Percentiles rank a stretch among this genome's conserved stretches.
Evolutionary conservation across 129 eudicot genomes (phyloP).

Genomic region (Flaveria brownii): DNA sequence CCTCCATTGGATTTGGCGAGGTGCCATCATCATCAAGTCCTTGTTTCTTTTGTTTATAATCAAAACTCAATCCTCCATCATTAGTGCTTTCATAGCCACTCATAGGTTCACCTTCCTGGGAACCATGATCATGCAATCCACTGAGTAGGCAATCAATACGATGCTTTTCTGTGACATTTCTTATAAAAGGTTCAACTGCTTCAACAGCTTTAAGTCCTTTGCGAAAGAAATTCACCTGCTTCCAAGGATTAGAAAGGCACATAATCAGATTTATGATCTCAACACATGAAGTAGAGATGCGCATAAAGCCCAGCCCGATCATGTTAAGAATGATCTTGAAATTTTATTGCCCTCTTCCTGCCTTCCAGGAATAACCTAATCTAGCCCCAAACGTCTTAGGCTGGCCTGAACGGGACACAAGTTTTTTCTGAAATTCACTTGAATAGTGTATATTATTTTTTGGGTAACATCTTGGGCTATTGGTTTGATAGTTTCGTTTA

Average conservation of each 20-base stretch:
- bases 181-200: slow-evolving; percentile 72
- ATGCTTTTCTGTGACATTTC: slow-evolving; percentile 64
- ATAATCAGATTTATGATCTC: slow-evolving; percentile 15
- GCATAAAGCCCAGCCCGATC: neutral
- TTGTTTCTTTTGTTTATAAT: slow-evolving; percentile 58
- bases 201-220: slow-evolving; percentile 78
- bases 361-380: slow-evolving; percentile 11
- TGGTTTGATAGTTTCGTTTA: neutral
- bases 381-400: slow-evolving; percentile 9
- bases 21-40: slow-evolving; percentile 52
- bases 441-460: neutral
- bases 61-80: slow-evolving; percentile 77
- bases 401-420: slow-evolving; percentile 1
- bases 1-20: slow-evolving; percentile 76
- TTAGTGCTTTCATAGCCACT: slow-evolving; percentile 55
- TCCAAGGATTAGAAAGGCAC: slow-evolving; percentile 28
- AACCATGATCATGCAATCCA: slow-evolving; percentile 53
- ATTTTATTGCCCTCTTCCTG: neutral
- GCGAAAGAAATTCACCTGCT: slow-evolving; percentile 82
- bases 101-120: slow-evolving; percentile 48
- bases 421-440: neutral
- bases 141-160: slow-evolving; percentile 69
- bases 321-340: neutral
- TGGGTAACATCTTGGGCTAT: neutral
- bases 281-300: neutral